These are phyloP conservation scores for Triglochin maritima DNA, from an alignment of 106 monocot species.

Conservation along the genomic window DNA sequence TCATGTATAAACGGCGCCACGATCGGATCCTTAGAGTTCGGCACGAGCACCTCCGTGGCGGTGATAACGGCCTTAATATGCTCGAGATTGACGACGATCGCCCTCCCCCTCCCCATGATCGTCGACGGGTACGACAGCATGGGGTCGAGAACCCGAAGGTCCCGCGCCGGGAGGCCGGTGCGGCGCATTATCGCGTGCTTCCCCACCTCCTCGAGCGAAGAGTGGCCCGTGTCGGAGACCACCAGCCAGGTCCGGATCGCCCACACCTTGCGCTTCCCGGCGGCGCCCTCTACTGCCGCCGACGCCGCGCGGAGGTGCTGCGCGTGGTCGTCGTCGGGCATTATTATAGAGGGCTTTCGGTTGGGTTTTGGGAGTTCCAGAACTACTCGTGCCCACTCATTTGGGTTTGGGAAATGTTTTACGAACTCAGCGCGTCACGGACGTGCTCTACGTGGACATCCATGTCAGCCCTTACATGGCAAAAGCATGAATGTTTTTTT, in stretches of 20 bases:
- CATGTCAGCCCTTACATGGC: too few species aligned
- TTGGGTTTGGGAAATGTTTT: too few species aligned
- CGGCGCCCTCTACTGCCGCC: too few species aligned
- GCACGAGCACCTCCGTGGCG: constrained; percentile 49
- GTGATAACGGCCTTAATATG: constrained; percentile 51
- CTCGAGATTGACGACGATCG: constrained; percentile 61
- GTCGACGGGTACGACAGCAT: constrained; percentile 54
- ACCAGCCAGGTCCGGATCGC: constrained; percentile 41
- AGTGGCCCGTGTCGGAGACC: constrained; percentile 19
- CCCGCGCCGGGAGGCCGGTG: constrained; percentile 52
- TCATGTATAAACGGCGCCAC: constrained; percentile 10
- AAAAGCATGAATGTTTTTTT: too few species aligned
- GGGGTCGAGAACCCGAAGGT: constrained; percentile 50
- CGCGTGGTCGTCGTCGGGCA: too few species aligned
- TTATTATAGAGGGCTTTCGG: too few species aligned
- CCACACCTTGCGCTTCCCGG: constrained; percentile 12
- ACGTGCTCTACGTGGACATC: too few species aligned
- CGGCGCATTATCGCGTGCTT: constrained; percentile 57
- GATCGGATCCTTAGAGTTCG: constrained; percentile 32
- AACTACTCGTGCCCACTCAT: too few species aligned
- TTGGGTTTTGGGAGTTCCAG: too few species aligned
- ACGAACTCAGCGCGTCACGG: too few species aligned
- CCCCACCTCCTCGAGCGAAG: constrained; percentile 33
- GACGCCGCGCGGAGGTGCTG: not conserved
- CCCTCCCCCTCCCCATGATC: constrained; percentile 47